Evolutionary conservation across 805 yeast species (phyloP), one percentile per base, ranked within the genome.

Genomic region (Ogataea paraovalis): DNA sequence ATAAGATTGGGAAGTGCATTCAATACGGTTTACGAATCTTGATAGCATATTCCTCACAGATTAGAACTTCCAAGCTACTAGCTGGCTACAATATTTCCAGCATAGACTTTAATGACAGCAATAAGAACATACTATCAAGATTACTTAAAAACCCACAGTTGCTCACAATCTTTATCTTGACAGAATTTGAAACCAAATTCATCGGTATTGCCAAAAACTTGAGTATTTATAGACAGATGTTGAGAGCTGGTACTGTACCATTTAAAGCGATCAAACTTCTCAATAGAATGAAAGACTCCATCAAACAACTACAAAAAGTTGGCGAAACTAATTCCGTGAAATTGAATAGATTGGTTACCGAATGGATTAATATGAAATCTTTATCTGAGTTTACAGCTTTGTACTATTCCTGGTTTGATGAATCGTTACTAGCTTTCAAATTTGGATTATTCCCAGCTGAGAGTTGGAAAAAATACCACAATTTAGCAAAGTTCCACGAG

Each of bases 171-270:
- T 57, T 75, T 8, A 51, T 71, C 6, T 65, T 74, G 43, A 68
- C 72, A 3, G 59, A 69, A n/a, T 70, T 76, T 47, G 63, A 69
- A 40, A 57, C 64, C 25, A 70, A 70, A 55, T 68, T 71, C 20
- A 59, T 64, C 22, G 82, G 73, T n/a, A 65, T 71, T 49, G 76
- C 74, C 10, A 64, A 61, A 33, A 78, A 75, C 49, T 69, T 78
- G 44, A 76, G 75, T 44, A 65, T 75, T 10, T 85, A 82, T 62
- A 76, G 94, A 64, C 88, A 83, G 58, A 73, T 82, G 45, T 65
- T 85, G 54, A 73, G 92, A 55, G 83, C 83, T 50, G 92, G 91
- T 37, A 78, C 81, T 40, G 73, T 85, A 6, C 89, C 89, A 2
- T 80, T 82, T 62, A 71, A 83, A 52, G 38, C 80, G 2, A 59